phyloP scores from a whole-genome alignment of 2,329 filamentous ascomycete genomes.

The Sporothrix curviconia region DNA sequence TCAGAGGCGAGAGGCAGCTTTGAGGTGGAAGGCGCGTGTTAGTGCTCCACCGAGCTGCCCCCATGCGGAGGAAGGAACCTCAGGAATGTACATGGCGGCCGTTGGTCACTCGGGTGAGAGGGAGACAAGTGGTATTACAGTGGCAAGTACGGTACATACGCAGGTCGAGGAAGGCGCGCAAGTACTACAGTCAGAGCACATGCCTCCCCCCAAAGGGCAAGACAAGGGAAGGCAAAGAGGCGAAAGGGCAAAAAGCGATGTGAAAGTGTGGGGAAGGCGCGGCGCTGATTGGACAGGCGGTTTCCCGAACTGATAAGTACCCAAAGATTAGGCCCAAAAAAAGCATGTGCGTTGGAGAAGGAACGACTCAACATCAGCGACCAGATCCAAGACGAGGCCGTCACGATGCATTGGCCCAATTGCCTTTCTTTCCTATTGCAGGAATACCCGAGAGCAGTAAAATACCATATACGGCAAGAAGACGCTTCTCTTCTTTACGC shows the following conservation, averaged over 20 bases:
- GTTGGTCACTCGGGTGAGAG: slow-evolving; percentile 18
- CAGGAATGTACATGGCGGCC: neutral
- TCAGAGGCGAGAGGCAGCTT: neutral
- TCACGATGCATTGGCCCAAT: neutral
- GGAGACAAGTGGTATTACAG: slow-evolving; percentile 13
- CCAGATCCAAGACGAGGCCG: no score
- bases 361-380: neutral
- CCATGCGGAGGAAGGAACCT: slow-evolving; percentile 3
- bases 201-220: neutral
- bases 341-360: slow-evolving; percentile 11
- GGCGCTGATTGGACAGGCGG: slow-evolving; percentile 14
- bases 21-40: neutral
- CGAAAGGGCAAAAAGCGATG: slow-evolving; percentile 12
- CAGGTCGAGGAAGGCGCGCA: neutral
- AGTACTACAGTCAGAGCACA: neutral
- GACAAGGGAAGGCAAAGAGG: slow-evolving; percentile 1
- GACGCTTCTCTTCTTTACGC: neutral
- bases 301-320: neutral
- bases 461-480: neutral
- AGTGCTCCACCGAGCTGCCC: slow-evolving; percentile 4
- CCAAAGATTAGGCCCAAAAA: neutral
- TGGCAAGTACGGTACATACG: slow-evolving; percentile 1
- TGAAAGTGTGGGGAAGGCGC: slow-evolving; percentile 27
- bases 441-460: no score
- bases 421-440: neutral